Percentiles rank a stretch among this genome's conserved stretches.
Conservation (phyloP, 2,329 filamentous ascomycete genomes). For the Epichloe elymi region DNA sequence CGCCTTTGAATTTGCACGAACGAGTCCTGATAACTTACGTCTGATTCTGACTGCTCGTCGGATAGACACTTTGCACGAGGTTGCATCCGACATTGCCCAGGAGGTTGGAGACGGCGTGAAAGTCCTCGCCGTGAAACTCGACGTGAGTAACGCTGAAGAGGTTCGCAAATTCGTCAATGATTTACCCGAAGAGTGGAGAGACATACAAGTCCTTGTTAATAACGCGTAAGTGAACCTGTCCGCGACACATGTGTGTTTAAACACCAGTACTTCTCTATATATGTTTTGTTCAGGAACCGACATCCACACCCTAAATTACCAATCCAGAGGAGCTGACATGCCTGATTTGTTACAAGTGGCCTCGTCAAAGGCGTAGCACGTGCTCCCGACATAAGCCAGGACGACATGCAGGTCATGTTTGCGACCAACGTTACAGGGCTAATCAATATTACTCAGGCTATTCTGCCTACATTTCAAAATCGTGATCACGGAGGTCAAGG, state of each 20-base stretch:
- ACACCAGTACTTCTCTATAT: background rate
- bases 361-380: constrained; percentile 80
- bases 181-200: constrained; percentile 69
- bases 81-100: constrained; percentile 62
- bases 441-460: constrained; percentile 91
- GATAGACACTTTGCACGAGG: constrained; percentile 60
- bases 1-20: constrained; percentile 87
- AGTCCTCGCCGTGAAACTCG: constrained; percentile 70
- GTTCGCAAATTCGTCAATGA: constrained; percentile 57
- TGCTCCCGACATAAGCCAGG: constrained; percentile 68
- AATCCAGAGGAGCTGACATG: background rate
- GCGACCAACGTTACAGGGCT: constrained; percentile 86
- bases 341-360: constrained; percentile 39
- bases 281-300: too few species aligned
- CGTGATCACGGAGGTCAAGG: constrained; percentile 64
- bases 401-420: constrained; percentile 81
- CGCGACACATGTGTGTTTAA: background rate
- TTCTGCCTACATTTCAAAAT: constrained; percentile 69
- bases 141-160: constrained; percentile 70
- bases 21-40: constrained; percentile 64
- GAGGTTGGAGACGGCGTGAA: constrained; percentile 71
- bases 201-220: constrained; percentile 84
- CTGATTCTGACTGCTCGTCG: constrained; percentile 83
- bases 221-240: constrained; percentile 60
- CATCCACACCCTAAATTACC: background rate